Evolutionary conservation across 768 basidiomycete species (phyloP), one percentile per base, ranked within the genome.

Genomic region (Lactarius tabidus): DNA sequence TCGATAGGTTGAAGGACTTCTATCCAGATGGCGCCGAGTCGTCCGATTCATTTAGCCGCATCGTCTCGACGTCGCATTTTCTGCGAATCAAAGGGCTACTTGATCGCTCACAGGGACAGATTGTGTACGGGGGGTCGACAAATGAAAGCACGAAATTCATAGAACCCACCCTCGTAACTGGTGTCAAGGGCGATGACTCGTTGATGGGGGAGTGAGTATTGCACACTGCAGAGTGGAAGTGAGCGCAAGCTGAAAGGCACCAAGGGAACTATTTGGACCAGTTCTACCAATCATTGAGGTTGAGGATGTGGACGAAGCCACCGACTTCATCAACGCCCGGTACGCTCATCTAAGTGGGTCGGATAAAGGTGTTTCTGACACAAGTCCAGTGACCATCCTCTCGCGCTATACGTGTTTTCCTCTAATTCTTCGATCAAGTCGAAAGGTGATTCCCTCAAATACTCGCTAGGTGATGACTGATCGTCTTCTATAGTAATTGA

Each of bases 201-300:
- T 74, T 93, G 65, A 90, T 95, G 89, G 79, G 80, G 72, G 87
- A 90, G 90, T 89, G 70, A 57, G 87, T 79, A 2, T 31, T 20
- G 35, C n/a, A 55, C 64, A 2, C 20, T 55, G 58, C 9, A 26
- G 15, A 65, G n/a, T 7, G 12, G 9, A 31, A 26, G 33, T 14
- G 45, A 38, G 35, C 31, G 29, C 14, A 57, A 39, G 15, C 26
- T 51, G 38, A 64, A 45, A 36, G 57, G 14, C 5, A 17, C 51
- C 0, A 67, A 92, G 91, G 66, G 93, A 95, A 71, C 80, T 94
- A 51, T 94, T 95, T 70, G 93, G 92, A 0, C 93, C 93, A 9
- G 69, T 95, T 12, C 76, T 95, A 28, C 88, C 91, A 2, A 79
- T 95, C 48, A 77, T 95, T 0, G 82, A 87, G 0, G 85, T 93